Conservation (phyloP, 129 eudicot species). For the Saussurea involucrata region DNA sequence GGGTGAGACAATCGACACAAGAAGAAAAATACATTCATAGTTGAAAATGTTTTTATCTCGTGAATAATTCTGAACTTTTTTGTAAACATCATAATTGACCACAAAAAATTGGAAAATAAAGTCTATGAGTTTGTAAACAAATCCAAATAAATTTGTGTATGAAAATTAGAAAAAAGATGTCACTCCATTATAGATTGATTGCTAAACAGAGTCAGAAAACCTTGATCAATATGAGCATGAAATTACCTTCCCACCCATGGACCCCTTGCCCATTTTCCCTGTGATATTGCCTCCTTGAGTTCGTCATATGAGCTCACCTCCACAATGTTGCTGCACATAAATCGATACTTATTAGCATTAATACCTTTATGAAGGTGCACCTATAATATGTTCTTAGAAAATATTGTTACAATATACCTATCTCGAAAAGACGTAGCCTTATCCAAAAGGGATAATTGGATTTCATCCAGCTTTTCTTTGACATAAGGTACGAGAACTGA, state of each 20-base stretch:
- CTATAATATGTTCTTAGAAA: not conserved
- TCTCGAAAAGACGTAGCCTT: constrained; percentile 78
- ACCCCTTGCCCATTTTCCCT: constrained; percentile 98
- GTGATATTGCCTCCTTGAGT: constrained; percentile 73
- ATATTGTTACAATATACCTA: constrained; percentile 38
- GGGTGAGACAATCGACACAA: not conserved
- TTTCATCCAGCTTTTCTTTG: constrained; percentile 65
- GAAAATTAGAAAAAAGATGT: not conserved
- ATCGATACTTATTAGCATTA: constrained; percentile 7
- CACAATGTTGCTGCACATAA: constrained; percentile 70
- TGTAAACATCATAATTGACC: not conserved
- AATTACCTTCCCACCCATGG: constrained; percentile 92
- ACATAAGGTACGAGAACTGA: constrained; percentile 57
- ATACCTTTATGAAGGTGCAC: not conserved
- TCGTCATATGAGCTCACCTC: constrained; percentile 81
- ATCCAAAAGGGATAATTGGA: constrained; percentile 70
- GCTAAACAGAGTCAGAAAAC: not conserved
- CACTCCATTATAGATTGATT: not conserved
- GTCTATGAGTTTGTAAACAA: not conserved
- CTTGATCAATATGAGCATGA: not conserved
- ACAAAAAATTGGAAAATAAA: not conserved
- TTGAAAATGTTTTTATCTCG: not conserved
- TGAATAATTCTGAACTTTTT: not conserved
- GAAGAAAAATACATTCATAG: not conserved
- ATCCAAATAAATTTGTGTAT: not conserved